phyloP scores from a whole-genome alignment of 495 filamentous ascomycete species.

The Aspergillus baeticus region DNA sequence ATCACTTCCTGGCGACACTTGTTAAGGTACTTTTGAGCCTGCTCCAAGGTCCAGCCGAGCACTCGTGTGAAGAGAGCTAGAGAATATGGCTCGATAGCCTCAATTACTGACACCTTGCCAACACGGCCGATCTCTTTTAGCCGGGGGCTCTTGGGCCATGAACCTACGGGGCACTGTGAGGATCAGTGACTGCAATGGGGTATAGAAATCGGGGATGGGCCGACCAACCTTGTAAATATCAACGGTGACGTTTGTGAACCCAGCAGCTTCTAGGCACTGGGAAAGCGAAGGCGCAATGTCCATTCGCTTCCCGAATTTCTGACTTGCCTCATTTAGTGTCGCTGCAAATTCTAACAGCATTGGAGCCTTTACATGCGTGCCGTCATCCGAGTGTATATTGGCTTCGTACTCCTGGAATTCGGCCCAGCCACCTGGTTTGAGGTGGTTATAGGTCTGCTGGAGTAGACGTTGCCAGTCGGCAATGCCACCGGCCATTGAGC shows the following conservation, averaged over 20 bases:
- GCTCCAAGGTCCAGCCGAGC: slow-evolving; percentile 43
- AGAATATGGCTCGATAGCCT: slow-evolving; percentile 52
- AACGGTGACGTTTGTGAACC: slow-evolving; percentile 36
- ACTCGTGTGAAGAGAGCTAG: slow-evolving; percentile 56
- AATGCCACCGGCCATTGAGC: slow-evolving; percentile 45
- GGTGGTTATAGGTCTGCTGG: slow-evolving; percentile 35
- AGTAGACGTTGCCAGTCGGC: slow-evolving; percentile 44
- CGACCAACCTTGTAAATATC: slow-evolving; percentile 41
- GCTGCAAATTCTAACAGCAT: slow-evolving; percentile 27
- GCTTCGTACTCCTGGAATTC: slow-evolving; percentile 55
- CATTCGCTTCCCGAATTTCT: slow-evolving; percentile 39
- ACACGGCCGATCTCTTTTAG: slow-evolving; percentile 51
- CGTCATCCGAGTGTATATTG: slow-evolving; percentile 36
- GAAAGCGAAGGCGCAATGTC: slow-evolving; percentile 28
- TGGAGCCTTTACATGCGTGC: slow-evolving; percentile 27
- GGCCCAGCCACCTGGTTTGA: slow-evolving; percentile 54
- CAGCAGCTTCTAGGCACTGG: slow-evolving; percentile 29
- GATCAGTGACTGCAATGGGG: neutral
- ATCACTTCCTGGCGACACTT: slow-evolving; percentile 36
- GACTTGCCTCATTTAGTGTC: slow-evolving; percentile 30
- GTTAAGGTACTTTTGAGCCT: slow-evolving; percentile 33
- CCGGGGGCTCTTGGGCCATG: slow-evolving; percentile 49
- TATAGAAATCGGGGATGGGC: neutral
- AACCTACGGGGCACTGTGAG: slow-evolving; percentile 40
- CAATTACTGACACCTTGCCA: slow-evolving; percentile 31